Percentiles rank a stretch among this genome's conserved stretches.
Conservation (phyloP, 2,329 filamentous ascomycete species). For the Sphaceloma murrayae region DNA sequence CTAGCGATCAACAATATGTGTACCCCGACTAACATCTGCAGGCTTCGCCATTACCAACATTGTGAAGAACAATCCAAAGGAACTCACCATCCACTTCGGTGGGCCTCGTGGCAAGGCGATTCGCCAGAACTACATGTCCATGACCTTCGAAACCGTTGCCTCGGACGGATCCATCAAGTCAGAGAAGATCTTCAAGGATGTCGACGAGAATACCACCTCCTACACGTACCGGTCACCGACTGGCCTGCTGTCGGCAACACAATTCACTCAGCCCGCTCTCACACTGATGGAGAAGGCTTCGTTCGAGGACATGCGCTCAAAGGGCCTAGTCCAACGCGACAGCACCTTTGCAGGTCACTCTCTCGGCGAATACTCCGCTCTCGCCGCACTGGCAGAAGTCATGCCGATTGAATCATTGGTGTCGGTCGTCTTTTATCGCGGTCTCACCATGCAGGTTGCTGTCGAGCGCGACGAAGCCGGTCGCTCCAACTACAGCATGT, state of each 20-base stretch:
- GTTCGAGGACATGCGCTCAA: slow-evolving; percentile 97
- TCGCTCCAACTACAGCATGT: slow-evolving; percentile 98
- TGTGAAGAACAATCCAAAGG: slow-evolving; percentile 98
- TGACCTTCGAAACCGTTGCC: slow-evolving; percentile 98
- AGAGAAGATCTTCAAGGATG: slow-evolving; percentile 99
- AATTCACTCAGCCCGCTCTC: slow-evolving; percentile 95
- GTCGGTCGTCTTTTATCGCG: slow-evolving; percentile 97
- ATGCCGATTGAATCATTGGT: slow-evolving; percentile 99
- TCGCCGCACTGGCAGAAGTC: slow-evolving; percentile 91
- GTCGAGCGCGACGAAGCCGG: slow-evolving; percentile 90
- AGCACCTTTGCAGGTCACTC: slow-evolving; percentile 98
- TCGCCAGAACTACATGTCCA: slow-evolving; percentile 97
- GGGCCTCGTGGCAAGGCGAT: slow-evolving; percentile 94
- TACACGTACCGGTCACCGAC: slow-evolving; percentile 97
- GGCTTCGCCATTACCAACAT: slow-evolving; percentile 97
- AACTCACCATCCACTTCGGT: slow-evolving; percentile 96
- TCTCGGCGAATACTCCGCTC: slow-evolving; percentile 92
- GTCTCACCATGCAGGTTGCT: slow-evolving; percentile 97
- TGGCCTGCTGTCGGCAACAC: slow-evolving; percentile 88
- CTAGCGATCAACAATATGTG: background rate
- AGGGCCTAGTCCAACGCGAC: slow-evolving; percentile 89
- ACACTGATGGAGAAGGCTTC: slow-evolving; percentile 99
- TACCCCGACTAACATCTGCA: slow-evolving; percentile 28
- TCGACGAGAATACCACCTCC: slow-evolving; percentile 81
- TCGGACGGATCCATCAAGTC: slow-evolving; percentile 90